Conservation (phyloP, 768 basidiomycete genomes). For the Clavaria fumosa region DNA sequence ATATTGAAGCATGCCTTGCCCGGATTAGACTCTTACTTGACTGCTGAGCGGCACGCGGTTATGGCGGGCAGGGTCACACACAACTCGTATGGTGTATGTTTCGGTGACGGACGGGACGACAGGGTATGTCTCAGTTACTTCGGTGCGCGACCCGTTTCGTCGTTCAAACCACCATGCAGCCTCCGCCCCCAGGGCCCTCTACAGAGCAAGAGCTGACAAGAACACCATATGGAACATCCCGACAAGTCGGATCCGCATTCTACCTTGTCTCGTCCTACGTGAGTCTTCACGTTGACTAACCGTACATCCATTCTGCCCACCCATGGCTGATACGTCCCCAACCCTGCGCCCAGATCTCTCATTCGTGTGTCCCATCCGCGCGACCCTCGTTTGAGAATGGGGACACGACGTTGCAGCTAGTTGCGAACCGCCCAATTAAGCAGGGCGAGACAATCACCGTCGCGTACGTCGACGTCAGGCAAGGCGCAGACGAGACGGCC, state of each 20-base stretch:
- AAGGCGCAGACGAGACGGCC: conserved; percentile 35
- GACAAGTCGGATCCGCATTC: conserved; percentile 61
- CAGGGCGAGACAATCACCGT: conserved; percentile 65
- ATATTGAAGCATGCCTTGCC: conserved; percentile 49
- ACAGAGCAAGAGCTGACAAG: conserved; percentile 65
- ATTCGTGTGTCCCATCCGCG: conserved; percentile 60
- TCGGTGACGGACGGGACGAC: conserved; percentile 48
- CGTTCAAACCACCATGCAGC: conserved; percentile 23
- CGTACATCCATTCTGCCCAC: neutral
- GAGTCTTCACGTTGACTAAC: neutral
- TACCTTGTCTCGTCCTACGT: conserved; percentile 62
- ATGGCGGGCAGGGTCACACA: conserved; percentile 60
- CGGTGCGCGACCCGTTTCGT: conserved; percentile 3
- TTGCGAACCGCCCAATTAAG: conserved; percentile 51
- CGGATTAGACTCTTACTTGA: conserved; percentile 57
- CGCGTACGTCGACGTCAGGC: conserved; percentile 57
- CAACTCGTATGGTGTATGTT: conserved; percentile 64
- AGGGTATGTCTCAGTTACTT: conserved; percentile 39
- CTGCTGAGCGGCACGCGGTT: conserved; percentile 42
- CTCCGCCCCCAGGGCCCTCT: conserved; percentile 34
- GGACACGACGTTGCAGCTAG: conserved; percentile 52
- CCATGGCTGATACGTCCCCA: neutral
- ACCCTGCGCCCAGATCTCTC: conserved; percentile 25
- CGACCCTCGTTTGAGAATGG: conserved; percentile 50
- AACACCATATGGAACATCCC: conserved; percentile 59